Percentiles rank a stretch among this genome's conserved stretches.
phyloP scores from a whole-genome alignment of 2,329 filamentous ascomycete genomes.

The Hypoxylon sp. region DNA sequence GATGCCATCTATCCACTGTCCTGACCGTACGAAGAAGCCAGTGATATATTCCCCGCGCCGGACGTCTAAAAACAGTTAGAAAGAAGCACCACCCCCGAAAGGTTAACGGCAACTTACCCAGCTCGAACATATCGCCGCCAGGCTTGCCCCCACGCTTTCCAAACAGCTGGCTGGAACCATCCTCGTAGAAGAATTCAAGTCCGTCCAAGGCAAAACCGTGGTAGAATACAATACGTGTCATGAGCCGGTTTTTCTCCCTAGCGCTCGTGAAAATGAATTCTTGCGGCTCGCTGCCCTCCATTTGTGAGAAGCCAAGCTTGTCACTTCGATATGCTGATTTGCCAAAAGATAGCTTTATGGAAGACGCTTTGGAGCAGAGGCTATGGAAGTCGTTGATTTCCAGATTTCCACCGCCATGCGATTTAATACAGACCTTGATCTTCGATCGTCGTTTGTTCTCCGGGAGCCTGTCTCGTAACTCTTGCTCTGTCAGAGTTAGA shows the following conservation, averaged over 20 bases:
- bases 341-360: constrained; percentile 77
- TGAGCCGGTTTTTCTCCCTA: constrained; percentile 75
- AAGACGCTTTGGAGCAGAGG: constrained; percentile 78
- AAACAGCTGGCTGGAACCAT: constrained; percentile 85
- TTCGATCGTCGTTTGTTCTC: constrained; percentile 78
- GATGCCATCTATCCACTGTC: constrained; percentile 87
- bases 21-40: constrained; percentile 86
- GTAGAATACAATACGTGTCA: constrained; percentile 81
- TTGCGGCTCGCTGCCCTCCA: constrained; percentile 76
- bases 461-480: constrained; percentile 78
- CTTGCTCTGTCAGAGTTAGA: constrained; percentile 79
- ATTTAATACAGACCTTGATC: constrained; percentile 80
- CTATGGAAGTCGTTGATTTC: constrained; percentile 82
- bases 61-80: constrained; percentile 69
- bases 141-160: constrained; percentile 81
- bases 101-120: constrained; percentile 68
- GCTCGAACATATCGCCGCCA: constrained; percentile 79
- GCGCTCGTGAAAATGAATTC: constrained; percentile 82
- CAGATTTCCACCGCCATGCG: constrained; percentile 78
- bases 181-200: constrained; percentile 93
- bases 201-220: constrained; percentile 84
- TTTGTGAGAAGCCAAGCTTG: constrained; percentile 78
- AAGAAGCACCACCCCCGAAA: constrained; percentile 10
- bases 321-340: constrained; percentile 82
- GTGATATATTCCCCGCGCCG: constrained; percentile 87